A percentile compares a stretch with the other conserved stretches of the same genome.
These are phyloP conservation scores for Lactarius sanguifluus DNA, from an alignment of 768 basidiomycete genomes.

Conservation along the genomic window DNA sequence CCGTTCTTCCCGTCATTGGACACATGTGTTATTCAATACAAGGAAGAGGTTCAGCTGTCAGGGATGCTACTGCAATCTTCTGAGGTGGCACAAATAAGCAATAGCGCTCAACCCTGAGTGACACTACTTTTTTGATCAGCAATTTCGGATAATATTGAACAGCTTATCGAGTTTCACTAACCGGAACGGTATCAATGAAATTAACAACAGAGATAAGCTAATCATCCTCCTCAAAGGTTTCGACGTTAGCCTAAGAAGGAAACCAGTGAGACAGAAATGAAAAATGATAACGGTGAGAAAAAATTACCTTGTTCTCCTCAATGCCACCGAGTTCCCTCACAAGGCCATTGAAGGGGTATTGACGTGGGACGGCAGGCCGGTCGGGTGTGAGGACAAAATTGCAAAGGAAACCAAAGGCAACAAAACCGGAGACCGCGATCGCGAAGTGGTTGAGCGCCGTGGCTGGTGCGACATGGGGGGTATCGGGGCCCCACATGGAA, in stretches of 20 bases:
- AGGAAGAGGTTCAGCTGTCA: neutral
- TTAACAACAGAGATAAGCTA: conserved; percentile 20
- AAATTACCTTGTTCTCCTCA: conserved; percentile 71
- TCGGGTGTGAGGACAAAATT: conserved; percentile 58
- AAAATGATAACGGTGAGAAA: neutral
- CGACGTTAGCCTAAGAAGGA: conserved; percentile 40
- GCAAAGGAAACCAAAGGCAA: conserved; percentile 58
- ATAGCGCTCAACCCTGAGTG: neutral
- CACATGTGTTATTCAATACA: neutral
- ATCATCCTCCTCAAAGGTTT: conserved; percentile 38
- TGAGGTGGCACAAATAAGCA: neutral
- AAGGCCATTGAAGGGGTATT: conserved; percentile 76
- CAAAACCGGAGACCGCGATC: conserved; percentile 60
- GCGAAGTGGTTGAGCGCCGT: conserved; percentile 65
- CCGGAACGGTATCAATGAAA: neutral
- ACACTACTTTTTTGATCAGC: neutral
- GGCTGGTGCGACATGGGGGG: conserved; percentile 57
- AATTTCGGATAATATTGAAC: neutral
- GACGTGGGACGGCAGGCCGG: conserved; percentile 63
- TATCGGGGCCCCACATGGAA: conserved; percentile 88
- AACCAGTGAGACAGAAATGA: conserved; percentile 5
- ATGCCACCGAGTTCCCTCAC: conserved; percentile 76
- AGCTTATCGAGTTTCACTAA: neutral
- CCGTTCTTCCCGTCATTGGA: neutral
- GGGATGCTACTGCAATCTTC: neutral